phyloP scores from a whole-genome alignment of 345 rosid genomes.

The Clausena lansium region DNA sequence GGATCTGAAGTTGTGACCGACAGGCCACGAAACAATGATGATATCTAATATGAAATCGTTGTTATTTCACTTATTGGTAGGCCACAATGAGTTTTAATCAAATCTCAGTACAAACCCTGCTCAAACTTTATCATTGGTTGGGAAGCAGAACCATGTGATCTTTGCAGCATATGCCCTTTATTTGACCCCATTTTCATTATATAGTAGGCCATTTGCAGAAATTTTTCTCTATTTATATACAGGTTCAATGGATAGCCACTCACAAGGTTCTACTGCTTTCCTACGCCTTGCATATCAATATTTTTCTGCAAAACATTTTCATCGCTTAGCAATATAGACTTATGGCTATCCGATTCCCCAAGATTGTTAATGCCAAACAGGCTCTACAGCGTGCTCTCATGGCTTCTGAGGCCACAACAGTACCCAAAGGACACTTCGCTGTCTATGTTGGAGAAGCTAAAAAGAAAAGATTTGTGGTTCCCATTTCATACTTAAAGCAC shows the following conservation, averaged over 20 bases:
- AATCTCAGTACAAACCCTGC: no score
- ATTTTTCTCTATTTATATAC: neutral
- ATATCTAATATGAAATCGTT: neutral
- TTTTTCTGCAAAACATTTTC: neutral
- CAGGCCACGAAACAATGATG: neutral
- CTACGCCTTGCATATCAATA: neutral
- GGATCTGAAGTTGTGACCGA: neutral
- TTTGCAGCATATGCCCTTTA: neutral
- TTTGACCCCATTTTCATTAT: neutral
- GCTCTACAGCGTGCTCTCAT: neutral
- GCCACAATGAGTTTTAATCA: neutral
- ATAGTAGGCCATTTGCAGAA: neutral
- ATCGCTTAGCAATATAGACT: neutral
- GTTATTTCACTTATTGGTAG: neutral
- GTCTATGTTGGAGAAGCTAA: neutral
- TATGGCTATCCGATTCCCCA: conserved; percentile 7
- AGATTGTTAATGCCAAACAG: neutral
- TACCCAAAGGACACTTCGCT: neutral
- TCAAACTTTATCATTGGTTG: neutral
- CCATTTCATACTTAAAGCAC: conserved; percentile 32
- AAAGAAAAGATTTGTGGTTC: conserved; percentile 41
- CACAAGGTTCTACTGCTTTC: neutral
- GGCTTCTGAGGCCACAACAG: neutral
- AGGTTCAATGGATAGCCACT: neutral
- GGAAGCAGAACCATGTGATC: neutral